Evolutionary conservation across 345 rosid species (phyloP).

Genomic region (Gossypium australe): DNA sequence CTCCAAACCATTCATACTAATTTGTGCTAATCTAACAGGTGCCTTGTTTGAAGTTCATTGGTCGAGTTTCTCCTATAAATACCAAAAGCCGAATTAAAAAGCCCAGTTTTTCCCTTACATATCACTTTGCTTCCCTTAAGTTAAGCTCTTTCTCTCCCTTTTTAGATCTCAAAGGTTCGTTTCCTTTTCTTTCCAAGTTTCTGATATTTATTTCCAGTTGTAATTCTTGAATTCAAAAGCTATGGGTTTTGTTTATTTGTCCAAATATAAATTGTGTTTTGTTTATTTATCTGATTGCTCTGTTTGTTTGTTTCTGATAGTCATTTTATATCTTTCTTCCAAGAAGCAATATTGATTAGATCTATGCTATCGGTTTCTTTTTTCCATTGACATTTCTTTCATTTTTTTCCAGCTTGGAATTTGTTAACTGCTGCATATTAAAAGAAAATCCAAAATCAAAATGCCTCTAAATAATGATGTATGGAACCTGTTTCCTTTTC

Average conservation of each 20-base stretch:
- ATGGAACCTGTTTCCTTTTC: background rate
- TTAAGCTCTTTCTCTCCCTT: background rate
- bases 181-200: too few species aligned
- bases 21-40: background rate
- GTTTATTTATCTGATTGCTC: background rate
- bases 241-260: background rate
- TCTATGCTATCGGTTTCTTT: background rate
- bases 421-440: background rate
- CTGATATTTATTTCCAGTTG: background rate
- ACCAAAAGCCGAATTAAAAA: background rate
- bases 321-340: background rate
- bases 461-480: background rate
- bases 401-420: background rate
- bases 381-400: background rate
- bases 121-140: background rate
- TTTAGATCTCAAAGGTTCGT: constrained; percentile 8
- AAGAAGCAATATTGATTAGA: constrained; percentile 1
- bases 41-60: constrained; percentile 17
- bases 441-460: background rate
- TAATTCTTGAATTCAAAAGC: background rate
- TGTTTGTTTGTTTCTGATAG: background rate
- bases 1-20: background rate
- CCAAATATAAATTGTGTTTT: background rate
- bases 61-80: constrained; percentile 13
- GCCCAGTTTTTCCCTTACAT: background rate